Evolutionary conservation across 2,329 filamentous ascomycete species (phyloP).

Genomic region (Plenodomus tracheiphilus): DNA sequence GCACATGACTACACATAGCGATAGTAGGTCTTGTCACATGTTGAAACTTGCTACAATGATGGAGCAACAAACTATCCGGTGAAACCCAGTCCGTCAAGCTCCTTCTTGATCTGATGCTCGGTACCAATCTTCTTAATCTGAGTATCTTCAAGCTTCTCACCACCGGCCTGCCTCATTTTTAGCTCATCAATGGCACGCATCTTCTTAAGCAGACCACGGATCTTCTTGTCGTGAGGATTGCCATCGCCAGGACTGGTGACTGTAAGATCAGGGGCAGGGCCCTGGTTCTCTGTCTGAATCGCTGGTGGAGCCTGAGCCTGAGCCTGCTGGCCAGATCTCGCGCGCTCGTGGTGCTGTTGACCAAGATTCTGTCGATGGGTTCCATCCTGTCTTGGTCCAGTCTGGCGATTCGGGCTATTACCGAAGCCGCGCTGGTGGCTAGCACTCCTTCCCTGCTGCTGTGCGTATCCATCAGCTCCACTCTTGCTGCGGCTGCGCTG

Average conservation of each 20-base stretch:
- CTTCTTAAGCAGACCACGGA: slow-evolving; percentile 93
- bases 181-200: slow-evolving; percentile 96
- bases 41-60: background rate
- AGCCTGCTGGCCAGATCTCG: slow-evolving; percentile 19
- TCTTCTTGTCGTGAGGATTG: slow-evolving; percentile 87
- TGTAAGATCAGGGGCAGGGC: slow-evolving; percentile 53
- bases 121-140: slow-evolving; percentile 98
- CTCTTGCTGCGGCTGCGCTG: slow-evolving; percentile 56
- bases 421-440: slow-evolving; percentile 40
- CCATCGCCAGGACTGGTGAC: slow-evolving; percentile 59
- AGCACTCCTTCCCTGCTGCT: slow-evolving; percentile 30
- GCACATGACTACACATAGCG: background rate
- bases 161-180: slow-evolving; percentile 92
- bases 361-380: slow-evolving; percentile 28
- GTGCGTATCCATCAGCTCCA: slow-evolving; percentile 24
- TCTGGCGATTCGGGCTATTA: slow-evolving; percentile 35
- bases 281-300: slow-evolving; percentile 39
- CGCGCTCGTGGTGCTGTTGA: slow-evolving; percentile 30
- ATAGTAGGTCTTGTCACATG: background rate
- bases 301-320: slow-evolving; percentile 26
- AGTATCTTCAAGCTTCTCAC: slow-evolving; percentile 97
- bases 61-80: slow-evolving; percentile 17
- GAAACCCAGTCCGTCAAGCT: slow-evolving; percentile 68
- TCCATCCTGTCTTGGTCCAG: slow-evolving; percentile 31
- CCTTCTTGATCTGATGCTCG: slow-evolving; percentile 80